These are phyloP conservation scores for Curvularia eragrostidis DNA, from an alignment of 2,329 filamentous ascomycete species.

Conservation along the genomic window DNA sequence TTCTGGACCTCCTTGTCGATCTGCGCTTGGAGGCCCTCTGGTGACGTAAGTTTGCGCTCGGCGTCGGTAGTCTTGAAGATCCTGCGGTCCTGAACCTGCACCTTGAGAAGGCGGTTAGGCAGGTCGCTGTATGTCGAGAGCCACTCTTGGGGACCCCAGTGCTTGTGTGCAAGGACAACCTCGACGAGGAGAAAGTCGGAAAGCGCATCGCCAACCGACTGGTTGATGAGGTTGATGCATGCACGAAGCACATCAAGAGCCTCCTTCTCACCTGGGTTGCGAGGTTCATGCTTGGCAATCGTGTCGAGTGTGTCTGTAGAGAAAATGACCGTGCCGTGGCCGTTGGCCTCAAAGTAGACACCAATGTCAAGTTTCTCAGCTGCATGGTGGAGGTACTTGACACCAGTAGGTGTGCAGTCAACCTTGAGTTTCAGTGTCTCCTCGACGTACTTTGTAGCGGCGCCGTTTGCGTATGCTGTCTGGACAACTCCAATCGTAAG, in stretches of 20 bases:
- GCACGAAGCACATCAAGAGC: conserved; percentile 85
- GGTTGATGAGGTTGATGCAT: conserved; percentile 92
- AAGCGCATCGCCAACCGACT: conserved; percentile 94
- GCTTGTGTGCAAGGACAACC: conserved; percentile 93
- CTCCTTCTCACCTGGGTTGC: conserved; percentile 89
- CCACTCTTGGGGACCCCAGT: conserved; percentile 90
- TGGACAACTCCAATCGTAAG: conserved; percentile 94
- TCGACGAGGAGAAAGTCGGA: conserved; percentile 97
- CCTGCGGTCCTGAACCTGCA: conserved; percentile 86
- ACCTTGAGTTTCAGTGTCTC: conserved; percentile 88
- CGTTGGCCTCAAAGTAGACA: conserved; percentile 98
- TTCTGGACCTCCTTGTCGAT: conserved; percentile 90
- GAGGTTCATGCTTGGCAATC: conserved; percentile 80
- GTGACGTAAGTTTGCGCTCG: conserved; percentile 83
- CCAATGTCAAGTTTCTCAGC: conserved; percentile 93
- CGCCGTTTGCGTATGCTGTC: conserved; percentile 96
- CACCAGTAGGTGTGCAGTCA: conserved; percentile 91
- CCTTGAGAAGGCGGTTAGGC: conserved; percentile 91
- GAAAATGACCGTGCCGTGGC: conserved; percentile 96
- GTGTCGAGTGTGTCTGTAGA: conserved; percentile 79
- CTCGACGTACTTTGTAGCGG: conserved; percentile 89
- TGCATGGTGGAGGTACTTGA: conserved; percentile 98
- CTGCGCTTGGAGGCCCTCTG: conserved; percentile 78
- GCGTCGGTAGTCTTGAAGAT: conserved; percentile 92
- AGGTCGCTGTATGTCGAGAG: conserved; percentile 90